A percentile compares a stretch with the other conserved stretches of the same genome.
These are phyloP conservation scores for Leccinum subtestaceum DNA, from an alignment of 768 basidiomycete species.

Conservation along the genomic window DNA sequence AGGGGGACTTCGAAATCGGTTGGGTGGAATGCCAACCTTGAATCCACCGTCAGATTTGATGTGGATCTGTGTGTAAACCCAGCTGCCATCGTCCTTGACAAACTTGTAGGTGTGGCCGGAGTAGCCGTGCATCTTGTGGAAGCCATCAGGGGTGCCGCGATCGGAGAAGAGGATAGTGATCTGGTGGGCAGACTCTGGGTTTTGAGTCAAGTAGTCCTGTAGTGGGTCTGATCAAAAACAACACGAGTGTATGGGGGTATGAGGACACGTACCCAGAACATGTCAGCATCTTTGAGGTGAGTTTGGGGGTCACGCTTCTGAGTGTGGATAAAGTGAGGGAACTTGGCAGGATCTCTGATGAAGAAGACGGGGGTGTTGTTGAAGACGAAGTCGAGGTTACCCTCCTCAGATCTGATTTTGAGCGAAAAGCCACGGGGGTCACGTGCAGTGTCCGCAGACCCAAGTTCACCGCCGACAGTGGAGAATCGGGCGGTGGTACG, in stretches of 20 bases:
- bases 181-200: conserved; percentile 88
- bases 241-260: background rate
- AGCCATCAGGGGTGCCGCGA: conserved; percentile 91
- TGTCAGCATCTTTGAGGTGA: conserved; percentile 83
- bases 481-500: conserved; percentile 85
- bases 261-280: conserved; percentile 64
- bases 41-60: conserved; percentile 74
- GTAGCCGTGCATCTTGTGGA: conserved; percentile 85
- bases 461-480: conserved; percentile 86
- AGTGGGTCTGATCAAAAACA: conserved; percentile 1
- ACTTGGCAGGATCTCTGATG: conserved; percentile 83
- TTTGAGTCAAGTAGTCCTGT: conserved; percentile 85
- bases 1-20: background rate
- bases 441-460: conserved; percentile 88
- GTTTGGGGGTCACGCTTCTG: conserved; percentile 91
- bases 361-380: conserved; percentile 94
- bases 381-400: conserved; percentile 91
- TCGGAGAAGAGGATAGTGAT: conserved; percentile 92
- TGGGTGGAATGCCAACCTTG: conserved; percentile 47
- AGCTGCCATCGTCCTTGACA: conserved; percentile 79
- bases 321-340: conserved; percentile 94
- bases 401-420: conserved; percentile 87
- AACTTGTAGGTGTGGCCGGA: conserved; percentile 91
- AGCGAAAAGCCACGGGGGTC: conserved; percentile 93
- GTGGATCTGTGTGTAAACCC: conserved; percentile 87